Evolutionary conservation across 192 early-diverging fungal species (phyloP).

Genomic region (Podila clonocystis): DNA sequence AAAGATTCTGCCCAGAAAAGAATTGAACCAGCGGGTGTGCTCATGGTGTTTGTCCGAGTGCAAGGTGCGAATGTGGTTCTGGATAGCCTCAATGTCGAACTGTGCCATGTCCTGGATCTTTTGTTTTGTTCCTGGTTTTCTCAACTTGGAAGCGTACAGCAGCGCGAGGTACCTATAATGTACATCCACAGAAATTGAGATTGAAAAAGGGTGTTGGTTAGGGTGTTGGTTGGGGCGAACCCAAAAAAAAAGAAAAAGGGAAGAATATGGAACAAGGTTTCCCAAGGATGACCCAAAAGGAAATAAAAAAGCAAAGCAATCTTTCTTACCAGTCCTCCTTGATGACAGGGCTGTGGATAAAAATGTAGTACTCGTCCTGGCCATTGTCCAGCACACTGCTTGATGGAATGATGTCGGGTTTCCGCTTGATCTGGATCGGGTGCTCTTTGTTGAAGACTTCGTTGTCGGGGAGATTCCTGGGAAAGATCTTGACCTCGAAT

Average conservation of each 20-base stretch:
- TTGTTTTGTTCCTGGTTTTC: constrained; percentile 50
- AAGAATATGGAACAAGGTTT: background rate
- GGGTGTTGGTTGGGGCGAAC: background rate
- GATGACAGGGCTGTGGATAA: constrained; percentile 70
- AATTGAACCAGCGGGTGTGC: constrained; percentile 81
- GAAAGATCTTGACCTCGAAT: constrained; percentile 68
- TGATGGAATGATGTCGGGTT: constrained; percentile 20
- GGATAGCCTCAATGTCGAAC: constrained; percentile 45
- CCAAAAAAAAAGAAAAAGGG: background rate
- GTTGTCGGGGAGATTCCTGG: constrained; percentile 63
- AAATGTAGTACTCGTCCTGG: constrained; percentile 63
- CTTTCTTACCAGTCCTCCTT: constrained; percentile 92
- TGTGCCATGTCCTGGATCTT: constrained; percentile 51
- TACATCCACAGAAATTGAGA: background rate
- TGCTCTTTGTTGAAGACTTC: constrained; percentile 68
- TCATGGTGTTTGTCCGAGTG: constrained; percentile 59
- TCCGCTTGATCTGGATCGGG: constrained; percentile 59
- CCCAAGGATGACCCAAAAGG: background rate
- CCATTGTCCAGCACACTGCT: constrained; percentile 27
- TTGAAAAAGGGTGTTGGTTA: background rate
- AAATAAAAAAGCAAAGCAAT: constrained; percentile 11
- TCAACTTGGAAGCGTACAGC: constrained; percentile 37
- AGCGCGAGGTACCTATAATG: constrained; percentile 35
- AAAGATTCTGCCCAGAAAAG: constrained; percentile 83
- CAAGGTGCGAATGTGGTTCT: constrained; percentile 54